A percentile compares a stretch with the other conserved stretches of the same genome.
These are phyloP conservation scores for Chaetomium strumarium DNA, from an alignment of 2,329 filamentous ascomycete genomes.

Conservation along the genomic window DNA sequence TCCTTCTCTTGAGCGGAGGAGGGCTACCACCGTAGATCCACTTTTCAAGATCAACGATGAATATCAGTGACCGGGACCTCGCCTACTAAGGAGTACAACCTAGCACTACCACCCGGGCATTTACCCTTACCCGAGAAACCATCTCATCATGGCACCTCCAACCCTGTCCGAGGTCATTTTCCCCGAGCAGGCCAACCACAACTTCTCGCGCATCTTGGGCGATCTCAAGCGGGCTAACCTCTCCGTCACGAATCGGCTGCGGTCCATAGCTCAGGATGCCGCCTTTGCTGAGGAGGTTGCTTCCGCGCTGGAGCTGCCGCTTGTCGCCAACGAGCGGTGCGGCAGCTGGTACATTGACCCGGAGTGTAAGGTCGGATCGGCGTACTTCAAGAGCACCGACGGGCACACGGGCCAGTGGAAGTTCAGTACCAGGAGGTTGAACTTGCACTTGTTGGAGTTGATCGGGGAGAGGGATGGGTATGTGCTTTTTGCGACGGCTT, in stretches of 20 bases:
- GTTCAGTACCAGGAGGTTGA: conserved; percentile 79
- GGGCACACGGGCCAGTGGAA: conserved; percentile 88
- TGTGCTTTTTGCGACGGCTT: conserved; percentile 9
- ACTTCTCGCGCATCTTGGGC: conserved; percentile 63
- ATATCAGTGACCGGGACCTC: too few relatives aligned
- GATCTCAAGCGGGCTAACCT: conserved; percentile 72
- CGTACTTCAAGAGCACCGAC: conserved; percentile 98
- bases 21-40: too few relatives aligned
- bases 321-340: conserved; percentile 90
- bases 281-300: conserved; percentile 63
- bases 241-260: conserved; percentile 73
- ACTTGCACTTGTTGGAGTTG: conserved; percentile 70
- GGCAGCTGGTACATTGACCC: conserved; percentile 90
- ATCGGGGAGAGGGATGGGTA: conserved; percentile 63
- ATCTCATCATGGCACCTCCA: conserved; percentile 24
- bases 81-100: too few relatives aligned
- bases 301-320: conserved; percentile 52
- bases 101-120: too few relatives aligned
- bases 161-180: conserved; percentile 43
- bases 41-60: too few relatives aligned
- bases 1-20: too few relatives aligned
- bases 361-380: conserved; percentile 59
- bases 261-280: conserved; percentile 72
- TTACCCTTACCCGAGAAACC: not conserved
- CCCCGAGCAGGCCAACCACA: conserved; percentile 49